Base-by-base conservation (phyloP, 2,329 filamentous ascomycete genomes). In the Orbilia ellipsospora region DNA sequence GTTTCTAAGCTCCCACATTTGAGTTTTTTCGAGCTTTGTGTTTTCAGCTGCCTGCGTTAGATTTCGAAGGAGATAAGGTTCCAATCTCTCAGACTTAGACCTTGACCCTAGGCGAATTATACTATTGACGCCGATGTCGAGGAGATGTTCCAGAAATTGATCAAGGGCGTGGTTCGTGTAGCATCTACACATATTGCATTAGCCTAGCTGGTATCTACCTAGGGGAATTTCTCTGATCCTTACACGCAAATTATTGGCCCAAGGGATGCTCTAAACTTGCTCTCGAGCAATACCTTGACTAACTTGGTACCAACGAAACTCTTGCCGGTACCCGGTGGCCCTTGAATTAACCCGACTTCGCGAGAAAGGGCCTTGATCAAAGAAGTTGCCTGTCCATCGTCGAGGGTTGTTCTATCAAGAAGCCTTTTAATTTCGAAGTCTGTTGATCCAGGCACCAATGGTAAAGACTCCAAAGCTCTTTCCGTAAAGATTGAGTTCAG, bases 311-410 rank as follows among this genome's bases (percentile, higher is more conserved):
- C 89, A 0, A 86, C 84, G 77, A 86, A 91, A 2, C 84, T 87
- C 79, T 92, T 92, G 0, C 90, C 90, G 0, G 90, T 92, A 0
- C 90, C 90, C 0, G 90, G 90, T 0, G 90, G 90, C 0, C 90
- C 90, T 82, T 92, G 89, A 10, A 91, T 89, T 3, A 91, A 82
- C 0, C 88, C 86, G 7, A 90, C 80, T 40, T 84, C 84, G 0
- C 85, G 83, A 0, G 82, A 84, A 0, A 92, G 81, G 1, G 87
- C 84, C 16, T 84, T 82, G 0, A 89, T 77, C 0, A 91, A 80
- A 1, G 88, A 87, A 2, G 78, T 70, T 3, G 85, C 85, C 73
- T 88, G 86, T 0, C 84, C 85, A 0, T 78, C 67, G 77, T 91
- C 89, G 0, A 92, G 84, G 0, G 80, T 82, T 0, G 87, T 85